Evolutionary conservation across 202 grass and related monocot species (phyloP).

Genomic region (Setaria italica): DNA sequence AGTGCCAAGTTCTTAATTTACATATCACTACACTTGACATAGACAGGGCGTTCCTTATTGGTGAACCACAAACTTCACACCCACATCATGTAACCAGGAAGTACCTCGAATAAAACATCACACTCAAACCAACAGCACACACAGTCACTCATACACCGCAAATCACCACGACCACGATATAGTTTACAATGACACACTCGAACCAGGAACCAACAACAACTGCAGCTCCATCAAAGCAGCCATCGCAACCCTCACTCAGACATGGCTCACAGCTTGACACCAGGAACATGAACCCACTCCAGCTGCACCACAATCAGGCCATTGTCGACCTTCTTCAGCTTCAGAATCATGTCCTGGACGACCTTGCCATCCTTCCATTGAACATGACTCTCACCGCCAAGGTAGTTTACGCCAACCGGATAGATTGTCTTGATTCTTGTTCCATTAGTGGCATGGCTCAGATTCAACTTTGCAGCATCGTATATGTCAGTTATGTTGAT

Average conservation of each 20-base stretch:
- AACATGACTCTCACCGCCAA: constrained; percentile 76
- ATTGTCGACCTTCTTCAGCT: constrained; percentile 73
- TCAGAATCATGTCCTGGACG: constrained; percentile 73
- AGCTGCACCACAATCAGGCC: constrained; percentile 85
- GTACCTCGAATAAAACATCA: constrained; percentile 25
- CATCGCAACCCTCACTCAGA: not conserved
- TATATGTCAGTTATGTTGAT: constrained; percentile 71
- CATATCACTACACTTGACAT: not conserved
- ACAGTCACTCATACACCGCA: not conserved
- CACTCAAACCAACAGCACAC: constrained; percentile 21
- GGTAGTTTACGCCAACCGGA: constrained; percentile 72
- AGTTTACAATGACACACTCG: constrained; percentile 36
- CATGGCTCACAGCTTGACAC: constrained; percentile 51
- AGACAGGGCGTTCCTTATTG: constrained; percentile 43
- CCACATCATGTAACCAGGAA: constrained; percentile 25
- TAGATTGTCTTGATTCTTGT: constrained; percentile 66
- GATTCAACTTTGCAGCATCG: constrained; percentile 72
- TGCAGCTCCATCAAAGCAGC: constrained; percentile 34
- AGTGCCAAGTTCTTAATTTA: constrained; percentile 33
- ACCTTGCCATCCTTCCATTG: constrained; percentile 74
- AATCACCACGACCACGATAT: constrained; percentile 21
- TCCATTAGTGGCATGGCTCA: constrained; percentile 55
- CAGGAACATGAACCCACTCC: constrained; percentile 78
- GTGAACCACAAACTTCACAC: constrained; percentile 28
- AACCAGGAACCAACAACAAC: constrained; percentile 36